These are phyloP conservation scores for Sisymbrium altissimum DNA, from an alignment of 345 rosid species.

Conservation along the genomic window DNA sequence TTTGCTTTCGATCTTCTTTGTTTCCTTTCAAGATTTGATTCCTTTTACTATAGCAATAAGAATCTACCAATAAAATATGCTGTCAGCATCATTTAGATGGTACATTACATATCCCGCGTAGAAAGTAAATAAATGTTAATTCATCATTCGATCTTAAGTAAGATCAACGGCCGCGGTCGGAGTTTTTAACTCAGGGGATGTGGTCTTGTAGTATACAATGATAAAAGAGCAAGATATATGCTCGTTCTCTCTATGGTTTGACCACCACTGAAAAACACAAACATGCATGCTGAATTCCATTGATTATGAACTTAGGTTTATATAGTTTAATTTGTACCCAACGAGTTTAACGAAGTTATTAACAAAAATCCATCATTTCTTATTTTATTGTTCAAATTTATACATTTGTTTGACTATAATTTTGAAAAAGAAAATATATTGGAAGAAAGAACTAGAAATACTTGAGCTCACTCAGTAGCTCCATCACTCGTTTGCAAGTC, in stretches of 20 bases:
- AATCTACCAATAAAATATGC: neutral
- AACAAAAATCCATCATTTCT: too few species aligned
- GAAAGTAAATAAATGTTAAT: neutral
- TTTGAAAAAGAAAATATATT: too few species aligned
- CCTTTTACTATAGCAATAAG: neutral
- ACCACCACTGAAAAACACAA: too few species aligned
- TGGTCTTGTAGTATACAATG: too few species aligned
- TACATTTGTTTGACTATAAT: too few species aligned
- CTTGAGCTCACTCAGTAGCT: neutral
- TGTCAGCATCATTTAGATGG: neutral
- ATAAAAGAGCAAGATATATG: too few species aligned
- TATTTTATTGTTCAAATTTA: too few species aligned
- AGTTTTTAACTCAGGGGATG: too few species aligned
- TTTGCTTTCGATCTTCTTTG: constrained; percentile 25
- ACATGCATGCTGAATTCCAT: too few species aligned
- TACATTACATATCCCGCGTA: neutral
- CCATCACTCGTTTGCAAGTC: neutral
- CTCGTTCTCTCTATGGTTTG: too few species aligned
- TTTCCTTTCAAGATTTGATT: constrained; percentile 31
- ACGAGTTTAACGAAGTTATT: neutral
- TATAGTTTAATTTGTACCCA: neutral
- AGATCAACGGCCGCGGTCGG: too few species aligned
- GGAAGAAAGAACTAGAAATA: neutral
- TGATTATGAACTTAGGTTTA: too few species aligned
- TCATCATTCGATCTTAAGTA: neutral